These are phyloP conservation scores for Pelomyxa schiedti DNA, from an alignment of 78 protist genomes.

Conservation along the genomic window DNA sequence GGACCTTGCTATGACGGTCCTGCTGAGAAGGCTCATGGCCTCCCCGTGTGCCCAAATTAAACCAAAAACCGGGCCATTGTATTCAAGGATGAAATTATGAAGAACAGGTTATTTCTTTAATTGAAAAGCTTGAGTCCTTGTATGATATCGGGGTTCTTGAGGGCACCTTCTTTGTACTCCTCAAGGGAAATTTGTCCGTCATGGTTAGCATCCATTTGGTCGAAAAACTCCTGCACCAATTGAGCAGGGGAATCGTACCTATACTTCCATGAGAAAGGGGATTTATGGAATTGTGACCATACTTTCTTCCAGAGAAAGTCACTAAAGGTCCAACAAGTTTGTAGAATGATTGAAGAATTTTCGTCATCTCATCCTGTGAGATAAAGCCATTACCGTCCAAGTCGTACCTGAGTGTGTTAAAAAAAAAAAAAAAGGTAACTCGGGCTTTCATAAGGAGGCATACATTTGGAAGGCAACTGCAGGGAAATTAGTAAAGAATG, in stretches of 20 bases:
- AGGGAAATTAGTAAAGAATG: background rate
- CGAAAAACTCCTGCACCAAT: conserved; percentile 48
- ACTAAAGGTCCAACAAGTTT: conserved; percentile 51
- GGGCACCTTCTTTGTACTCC: conserved; percentile 56
- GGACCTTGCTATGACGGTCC: too few species aligned
- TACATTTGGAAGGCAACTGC: background rate
- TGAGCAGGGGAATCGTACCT: conserved; percentile 36
- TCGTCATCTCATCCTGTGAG: conserved; percentile 31
- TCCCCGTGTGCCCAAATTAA: too few species aligned
- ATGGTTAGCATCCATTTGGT: conserved; percentile 45
- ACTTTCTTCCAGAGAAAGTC: conserved; percentile 45
- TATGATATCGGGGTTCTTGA: conserved; percentile 55
- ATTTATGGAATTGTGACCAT: too few species aligned
- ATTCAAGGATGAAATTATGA: too few species aligned
- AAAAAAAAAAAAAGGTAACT: background rate
- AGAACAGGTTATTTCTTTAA: too few species aligned
- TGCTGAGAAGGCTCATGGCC: too few species aligned
- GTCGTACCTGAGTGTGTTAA: conserved; percentile 54
- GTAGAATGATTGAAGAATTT: conserved; percentile 47
- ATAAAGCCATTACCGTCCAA: conserved; percentile 53
- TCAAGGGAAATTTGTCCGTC: conserved; percentile 43
- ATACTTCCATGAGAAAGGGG: too few species aligned
- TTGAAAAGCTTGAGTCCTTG: conserved; percentile 44
- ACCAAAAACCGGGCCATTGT: too few species aligned
- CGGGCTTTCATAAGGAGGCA: background rate